Base-by-base conservation (phyloP, 768 basidiomycete genomes). In the Lepiota brunneoincarnata region DNA sequence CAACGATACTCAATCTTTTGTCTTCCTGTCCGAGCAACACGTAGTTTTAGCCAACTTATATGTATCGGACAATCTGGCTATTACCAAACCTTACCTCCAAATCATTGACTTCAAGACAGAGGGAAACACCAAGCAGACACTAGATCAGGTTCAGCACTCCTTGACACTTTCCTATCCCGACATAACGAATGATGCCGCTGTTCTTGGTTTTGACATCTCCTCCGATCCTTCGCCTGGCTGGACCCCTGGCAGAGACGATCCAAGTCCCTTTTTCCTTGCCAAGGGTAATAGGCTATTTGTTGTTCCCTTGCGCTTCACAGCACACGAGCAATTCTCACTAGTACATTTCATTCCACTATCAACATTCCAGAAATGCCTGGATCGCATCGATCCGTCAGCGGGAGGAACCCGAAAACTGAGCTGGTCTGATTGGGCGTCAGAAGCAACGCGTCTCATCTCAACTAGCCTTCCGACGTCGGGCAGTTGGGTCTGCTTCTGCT, bases 401-500 rank as follows among this genome's bases (percentile, higher is more conserved):
- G 55, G 0, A 59, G 58, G 40, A 53, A 43, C 57, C 15, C 63
- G 55, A 31, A 54, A 63, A n/a, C 59, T 37, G n/a, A 54, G 62
- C 31, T 86, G 83, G 83, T 58, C 69, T 1, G 68, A 69, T 21
- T 86, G 83, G 83, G 83, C 81, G 12, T 76, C 77, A 6, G 47
- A 36, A 9, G 74, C 72, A 3, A 76, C 78, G 7, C 76, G 81
- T 23, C 63, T 83, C 59, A 59, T 79, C 26, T 65, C 66, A 6
- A 63, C 67, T 9, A 49, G 18, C 38, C 52, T 57, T 54, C 64
- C 66, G 35, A 72, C 66, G 34, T 75, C 77, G 11, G 58, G 63
- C 21, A 63, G 72, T n/a, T 85, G 83, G 82, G 80, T 81, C 6
- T 85, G 83, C 67, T 81, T 81, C 58, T 75, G 83, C 17, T 75